Percentiles rank a stretch among this genome's conserved stretches.
Evolutionary conservation across 1,139 yeast species (phyloP).

Genomic region (Candida smagusa): DNA sequence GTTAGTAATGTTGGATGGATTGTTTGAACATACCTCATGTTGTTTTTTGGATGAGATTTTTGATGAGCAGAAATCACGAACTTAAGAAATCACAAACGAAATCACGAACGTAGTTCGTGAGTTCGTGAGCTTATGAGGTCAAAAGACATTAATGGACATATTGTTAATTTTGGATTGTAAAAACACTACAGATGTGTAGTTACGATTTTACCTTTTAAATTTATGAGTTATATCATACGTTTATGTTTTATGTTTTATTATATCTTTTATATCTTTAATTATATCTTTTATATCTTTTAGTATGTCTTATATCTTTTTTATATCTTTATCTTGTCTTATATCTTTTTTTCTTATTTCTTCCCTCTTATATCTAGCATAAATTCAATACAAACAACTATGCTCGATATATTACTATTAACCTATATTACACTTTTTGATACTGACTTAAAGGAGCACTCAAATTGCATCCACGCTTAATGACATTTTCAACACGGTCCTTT

Average conservation of each 20-base stretch:
- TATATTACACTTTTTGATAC: conserved; percentile 18
- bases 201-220: too few species aligned
- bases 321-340: background rate
- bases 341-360: too few species aligned
- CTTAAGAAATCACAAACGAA: too few species aligned
- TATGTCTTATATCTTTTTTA: background rate
- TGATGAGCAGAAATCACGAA: too few species aligned
- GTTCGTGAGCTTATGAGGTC: background rate
- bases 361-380: background rate
- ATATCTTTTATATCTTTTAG: background rate
- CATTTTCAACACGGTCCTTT: conserved; percentile 78
- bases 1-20: conserved; percentile 11
- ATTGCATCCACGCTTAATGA: conserved; percentile 71
- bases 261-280: background rate
- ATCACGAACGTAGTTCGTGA: background rate
- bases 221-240: too few species aligned
- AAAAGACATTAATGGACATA: too few species aligned
- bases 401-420: background rate
- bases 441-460: conserved; percentile 75
- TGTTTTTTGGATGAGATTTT: background rate
- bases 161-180: too few species aligned
- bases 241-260: too few species aligned
- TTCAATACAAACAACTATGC: background rate
- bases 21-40: conserved; percentile 11
- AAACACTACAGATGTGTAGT: too few species aligned